phyloP scores from a whole-genome alignment of 2,329 filamentous ascomycete genomes.

The Verticillium albo-atrum region DNA sequence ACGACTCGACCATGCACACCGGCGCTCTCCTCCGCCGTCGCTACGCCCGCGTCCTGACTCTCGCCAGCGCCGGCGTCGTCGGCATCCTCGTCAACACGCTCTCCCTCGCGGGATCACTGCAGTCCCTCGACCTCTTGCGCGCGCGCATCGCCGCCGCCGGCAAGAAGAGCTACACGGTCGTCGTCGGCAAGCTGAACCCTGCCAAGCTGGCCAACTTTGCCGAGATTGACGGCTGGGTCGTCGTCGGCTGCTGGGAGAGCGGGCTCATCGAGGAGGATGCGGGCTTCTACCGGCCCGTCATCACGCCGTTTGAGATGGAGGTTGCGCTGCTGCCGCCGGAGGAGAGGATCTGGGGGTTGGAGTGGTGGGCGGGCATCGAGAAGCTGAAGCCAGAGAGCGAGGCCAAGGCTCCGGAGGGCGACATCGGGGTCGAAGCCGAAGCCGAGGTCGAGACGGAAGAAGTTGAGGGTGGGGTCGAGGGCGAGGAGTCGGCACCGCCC shows the following conservation, averaged over 20 bases:
- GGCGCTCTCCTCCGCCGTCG: conserved; percentile 67
- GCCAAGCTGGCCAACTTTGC: conserved; percentile 96
- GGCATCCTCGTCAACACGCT: conserved; percentile 96
- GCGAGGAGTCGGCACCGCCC: conserved; percentile 73
- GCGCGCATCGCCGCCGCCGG: conserved; percentile 70
- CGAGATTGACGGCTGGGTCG: conserved; percentile 94
- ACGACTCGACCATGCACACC: conserved; percentile 39
- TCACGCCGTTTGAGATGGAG: conserved; percentile 92
- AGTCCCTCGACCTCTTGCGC: conserved; percentile 71
- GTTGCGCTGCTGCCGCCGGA: conserved; percentile 72
- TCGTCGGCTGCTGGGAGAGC: conserved; percentile 97
- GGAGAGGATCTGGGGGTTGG: conserved; percentile 76
- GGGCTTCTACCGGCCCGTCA: conserved; percentile 81
- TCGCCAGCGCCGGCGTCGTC: conserved; percentile 78
- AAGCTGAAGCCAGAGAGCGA: conserved; percentile 47
- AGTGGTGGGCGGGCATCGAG: conserved; percentile 87
- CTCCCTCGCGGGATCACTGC: conserved; percentile 84
- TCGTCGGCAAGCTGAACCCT: conserved; percentile 93
- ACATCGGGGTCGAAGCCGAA: background rate
- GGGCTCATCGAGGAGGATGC: conserved; percentile 78
- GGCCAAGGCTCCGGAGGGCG: conserved; percentile 17
- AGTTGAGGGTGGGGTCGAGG: conserved; percentile 36
- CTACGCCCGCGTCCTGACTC: conserved; percentile 78
- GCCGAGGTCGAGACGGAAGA: conserved; percentile 5
- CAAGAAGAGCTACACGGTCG: conserved; percentile 94